Conservation (phyloP, 2,329 filamentous ascomycete genomes). For the Aureobasidium sp. region DNA sequence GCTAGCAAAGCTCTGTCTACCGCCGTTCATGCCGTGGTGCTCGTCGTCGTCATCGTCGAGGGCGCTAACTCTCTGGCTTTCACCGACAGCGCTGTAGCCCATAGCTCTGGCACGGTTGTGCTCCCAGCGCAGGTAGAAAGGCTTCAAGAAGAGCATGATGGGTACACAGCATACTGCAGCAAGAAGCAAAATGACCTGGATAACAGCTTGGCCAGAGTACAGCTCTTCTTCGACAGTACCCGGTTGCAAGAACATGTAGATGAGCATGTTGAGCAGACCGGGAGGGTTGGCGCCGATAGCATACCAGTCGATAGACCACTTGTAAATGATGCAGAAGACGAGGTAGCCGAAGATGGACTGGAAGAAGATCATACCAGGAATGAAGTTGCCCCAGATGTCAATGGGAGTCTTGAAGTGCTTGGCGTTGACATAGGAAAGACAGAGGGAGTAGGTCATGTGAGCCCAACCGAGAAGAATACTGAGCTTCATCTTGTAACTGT, state of each 20-base stretch:
- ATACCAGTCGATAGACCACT: conserved; percentile 89
- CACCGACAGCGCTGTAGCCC: conserved; percentile 90
- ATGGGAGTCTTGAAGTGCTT: conserved; percentile 90
- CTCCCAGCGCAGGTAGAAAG: conserved; percentile 88
- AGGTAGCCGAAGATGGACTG: conserved; percentile 98
- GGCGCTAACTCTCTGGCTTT: conserved; percentile 79
- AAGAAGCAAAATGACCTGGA: conserved; percentile 74
- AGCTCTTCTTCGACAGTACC: conserved; percentile 67
- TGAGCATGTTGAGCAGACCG: conserved; percentile 94
- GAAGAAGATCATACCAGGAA: conserved; percentile 99
- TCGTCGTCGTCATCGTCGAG: conserved; percentile 77
- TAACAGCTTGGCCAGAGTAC: conserved; percentile 66
- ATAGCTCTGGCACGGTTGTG: conserved; percentile 80
- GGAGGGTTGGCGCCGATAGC: conserved; percentile 63
- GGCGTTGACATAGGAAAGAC: conserved; percentile 87
- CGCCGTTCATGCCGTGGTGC: conserved; percentile 43
- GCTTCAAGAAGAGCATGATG: conserved; percentile 87
- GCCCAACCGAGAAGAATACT: conserved; percentile 95
- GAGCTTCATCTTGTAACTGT: conserved; percentile 99
- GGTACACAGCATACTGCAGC: conserved; percentile 83
- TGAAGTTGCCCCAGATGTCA: conserved; percentile 95
- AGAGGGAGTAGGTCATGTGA: conserved; percentile 98
- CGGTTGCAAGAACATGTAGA: conserved; percentile 97
- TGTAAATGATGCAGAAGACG: conserved; percentile 89
- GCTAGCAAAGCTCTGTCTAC: conserved; percentile 57